These are phyloP conservation scores for Nicotiana paniculata DNA, from an alignment of 257 asterid genomes.

Conservation along the genomic window DNA sequence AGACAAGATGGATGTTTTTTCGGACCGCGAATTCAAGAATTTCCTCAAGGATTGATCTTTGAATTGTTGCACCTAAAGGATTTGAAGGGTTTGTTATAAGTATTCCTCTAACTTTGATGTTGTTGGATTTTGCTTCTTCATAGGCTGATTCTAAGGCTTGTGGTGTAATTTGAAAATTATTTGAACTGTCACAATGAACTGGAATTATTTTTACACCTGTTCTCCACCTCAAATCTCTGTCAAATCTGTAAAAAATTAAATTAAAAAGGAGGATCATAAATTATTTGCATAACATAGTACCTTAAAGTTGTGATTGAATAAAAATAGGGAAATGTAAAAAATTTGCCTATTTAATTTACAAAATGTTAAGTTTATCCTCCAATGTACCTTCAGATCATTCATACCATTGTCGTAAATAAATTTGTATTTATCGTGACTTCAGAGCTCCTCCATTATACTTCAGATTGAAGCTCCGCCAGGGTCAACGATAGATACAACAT, in stretches of 20 bases:
- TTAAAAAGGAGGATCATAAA: neutral
- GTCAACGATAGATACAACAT: neutral
- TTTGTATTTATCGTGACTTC: neutral
- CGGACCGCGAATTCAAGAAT: conserved; percentile 26
- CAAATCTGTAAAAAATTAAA: conserved; percentile 27
- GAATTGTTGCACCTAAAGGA: conserved; percentile 41
- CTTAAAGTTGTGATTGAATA: neutral
- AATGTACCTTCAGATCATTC: neutral
- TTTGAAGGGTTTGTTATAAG: conserved; percentile 50
- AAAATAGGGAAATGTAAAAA: neutral
- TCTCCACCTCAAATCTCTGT: conserved; percentile 53
- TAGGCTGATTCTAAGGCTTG: conserved; percentile 36
- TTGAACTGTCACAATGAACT: conserved; percentile 39
- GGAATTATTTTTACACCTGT: conserved; percentile 43
- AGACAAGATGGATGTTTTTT: conserved; percentile 39
- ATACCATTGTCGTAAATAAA: neutral
- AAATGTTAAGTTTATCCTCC: neutral
- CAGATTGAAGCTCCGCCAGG: neutral
- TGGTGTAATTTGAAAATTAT: conserved; percentile 28
- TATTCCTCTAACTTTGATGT: conserved; percentile 32
- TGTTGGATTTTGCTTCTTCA: conserved; percentile 23
- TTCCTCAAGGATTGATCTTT: conserved; percentile 17
- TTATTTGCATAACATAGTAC: neutral
- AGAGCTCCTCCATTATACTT: neutral
- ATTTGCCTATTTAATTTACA: neutral